Evolutionary conservation across 2,329 filamentous ascomycete species (phyloP).

Genomic region (Tothia fuscella): DNA sequence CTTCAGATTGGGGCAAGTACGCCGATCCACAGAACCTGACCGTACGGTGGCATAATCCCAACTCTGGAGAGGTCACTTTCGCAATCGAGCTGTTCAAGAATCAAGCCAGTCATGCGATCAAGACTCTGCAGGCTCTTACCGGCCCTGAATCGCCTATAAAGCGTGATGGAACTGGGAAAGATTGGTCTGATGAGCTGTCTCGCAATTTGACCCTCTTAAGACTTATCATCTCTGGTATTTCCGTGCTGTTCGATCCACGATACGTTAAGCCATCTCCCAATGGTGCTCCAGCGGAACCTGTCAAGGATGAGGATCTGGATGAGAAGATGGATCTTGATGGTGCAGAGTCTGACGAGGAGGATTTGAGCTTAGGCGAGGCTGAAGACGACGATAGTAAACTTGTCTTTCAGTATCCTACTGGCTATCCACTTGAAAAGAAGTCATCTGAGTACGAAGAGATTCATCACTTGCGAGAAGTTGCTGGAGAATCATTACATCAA

Average conservation of each 20-base stretch:
- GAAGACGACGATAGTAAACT: conserved; percentile 76
- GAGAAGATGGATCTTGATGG: conserved; percentile 22
- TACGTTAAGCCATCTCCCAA: conserved; percentile 14
- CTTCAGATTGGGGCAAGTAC: conserved; percentile 75
- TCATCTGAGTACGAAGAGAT: conserved; percentile 61
- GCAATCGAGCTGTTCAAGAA: conserved; percentile 80
- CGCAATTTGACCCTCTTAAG: conserved; percentile 78
- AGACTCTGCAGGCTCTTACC: conserved; percentile 67
- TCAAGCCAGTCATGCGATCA: conserved; percentile 65
- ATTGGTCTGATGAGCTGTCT: conserved; percentile 96
- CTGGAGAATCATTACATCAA: conserved; percentile 68
- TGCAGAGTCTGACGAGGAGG: conserved; percentile 29
- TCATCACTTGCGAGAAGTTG: conserved; percentile 66
- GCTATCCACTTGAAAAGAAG: conserved; percentile 60
- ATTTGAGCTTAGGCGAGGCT: conserved; percentile 43
- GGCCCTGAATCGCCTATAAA: conserved; percentile 71
- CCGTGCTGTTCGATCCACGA: conserved; percentile 70
- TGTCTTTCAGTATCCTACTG: conserved; percentile 78
- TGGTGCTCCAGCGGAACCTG: conserved; percentile 25
- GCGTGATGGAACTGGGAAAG: conserved; percentile 89
- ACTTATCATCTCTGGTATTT: conserved; percentile 81
- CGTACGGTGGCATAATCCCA: conserved; percentile 84
- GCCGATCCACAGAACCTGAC: conserved; percentile 63
- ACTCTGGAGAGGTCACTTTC: conserved; percentile 69
- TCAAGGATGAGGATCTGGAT: conserved; percentile 42